Percentiles rank a stretch among this genome's conserved stretches.
phyloP scores from a whole-genome alignment of 2,329 filamentous ascomycete genomes.

The Xylariaceae sp. region DNA sequence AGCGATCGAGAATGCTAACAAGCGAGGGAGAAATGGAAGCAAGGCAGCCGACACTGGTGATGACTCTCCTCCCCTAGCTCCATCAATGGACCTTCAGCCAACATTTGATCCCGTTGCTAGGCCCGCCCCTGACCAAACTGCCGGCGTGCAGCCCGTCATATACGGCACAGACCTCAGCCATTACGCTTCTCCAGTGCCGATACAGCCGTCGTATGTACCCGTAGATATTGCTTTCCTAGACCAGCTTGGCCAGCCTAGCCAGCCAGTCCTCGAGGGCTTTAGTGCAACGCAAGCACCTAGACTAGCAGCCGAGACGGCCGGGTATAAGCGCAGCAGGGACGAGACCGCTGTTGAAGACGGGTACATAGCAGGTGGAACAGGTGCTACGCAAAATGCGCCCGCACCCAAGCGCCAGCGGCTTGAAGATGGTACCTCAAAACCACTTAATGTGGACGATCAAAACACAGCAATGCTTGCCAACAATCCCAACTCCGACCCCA shows the following conservation, averaged over 20 bases:
- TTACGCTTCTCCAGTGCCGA: no score
- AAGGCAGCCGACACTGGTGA: no score
- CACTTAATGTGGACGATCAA: background rate
- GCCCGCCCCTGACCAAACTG: no score
- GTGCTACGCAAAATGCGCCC: background rate
- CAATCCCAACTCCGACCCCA: background rate
- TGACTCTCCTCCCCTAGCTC: no score
- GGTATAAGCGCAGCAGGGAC: conserved; percentile 2
- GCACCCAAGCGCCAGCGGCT: conserved; percentile 13
- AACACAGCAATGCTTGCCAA: background rate
- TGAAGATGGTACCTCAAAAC: background rate
- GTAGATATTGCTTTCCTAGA: no score
- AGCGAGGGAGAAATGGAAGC: background rate
- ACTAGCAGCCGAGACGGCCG: background rate
- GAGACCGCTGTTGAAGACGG: background rate
- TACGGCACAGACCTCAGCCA: background rate
- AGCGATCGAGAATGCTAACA: background rate
- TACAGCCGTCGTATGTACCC: no score
- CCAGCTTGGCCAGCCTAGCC: background rate
- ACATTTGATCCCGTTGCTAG: no score
- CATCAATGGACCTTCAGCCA: no score
- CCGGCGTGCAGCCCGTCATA: background rate
- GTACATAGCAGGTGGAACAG: background rate
- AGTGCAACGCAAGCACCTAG: background rate
- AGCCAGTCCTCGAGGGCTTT: background rate